Evolutionary conservation across 2,329 filamentous ascomycete genomes (phyloP).

Genomic region (Pseudogymnoascus pannorum): DNA sequence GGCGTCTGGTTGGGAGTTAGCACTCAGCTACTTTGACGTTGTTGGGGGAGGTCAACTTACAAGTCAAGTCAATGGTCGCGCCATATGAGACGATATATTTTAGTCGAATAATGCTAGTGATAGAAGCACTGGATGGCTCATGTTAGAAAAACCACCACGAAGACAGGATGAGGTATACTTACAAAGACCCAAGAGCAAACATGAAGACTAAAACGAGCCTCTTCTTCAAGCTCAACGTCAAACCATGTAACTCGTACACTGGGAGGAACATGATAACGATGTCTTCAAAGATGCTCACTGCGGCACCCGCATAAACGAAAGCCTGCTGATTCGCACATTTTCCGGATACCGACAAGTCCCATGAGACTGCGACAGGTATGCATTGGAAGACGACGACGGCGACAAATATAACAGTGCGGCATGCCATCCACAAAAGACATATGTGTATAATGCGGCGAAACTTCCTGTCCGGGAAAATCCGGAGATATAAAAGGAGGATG

Average conservation of each 20-base stretch:
- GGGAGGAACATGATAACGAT: slow-evolving; percentile 57
- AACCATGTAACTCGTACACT: slow-evolving; percentile 54
- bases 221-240: slow-evolving; percentile 56
- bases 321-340: slow-evolving; percentile 56
- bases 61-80: slow-evolving; percentile 19
- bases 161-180: slow-evolving; percentile 30
- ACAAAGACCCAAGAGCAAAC: slow-evolving; percentile 60
- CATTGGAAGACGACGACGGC: slow-evolving; percentile 19
- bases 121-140: slow-evolving; percentile 16
- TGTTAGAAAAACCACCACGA: slow-evolving; percentile 6
- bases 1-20: slow-evolving; percentile 14
- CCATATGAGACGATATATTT: slow-evolving; percentile 19
- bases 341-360: slow-evolving; percentile 13
- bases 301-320: slow-evolving; percentile 58
- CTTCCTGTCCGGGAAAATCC: slow-evolving; percentile 15
- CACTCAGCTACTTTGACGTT: not conserved
- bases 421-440: slow-evolving; percentile 11
- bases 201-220: slow-evolving; percentile 59
- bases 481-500: slow-evolving; percentile 19
- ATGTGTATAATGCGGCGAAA: slow-evolving; percentile 14
- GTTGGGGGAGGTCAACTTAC: slow-evolving; percentile 13
- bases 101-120: slow-evolving; percentile 22
- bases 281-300: slow-evolving; percentile 63
- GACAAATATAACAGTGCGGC: slow-evolving; percentile 12
- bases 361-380: slow-evolving; percentile 17